Evolutionary conservation across 805 yeast genomes (phyloP).

Genomic region (Yamadazyma kitorensis): DNA sequence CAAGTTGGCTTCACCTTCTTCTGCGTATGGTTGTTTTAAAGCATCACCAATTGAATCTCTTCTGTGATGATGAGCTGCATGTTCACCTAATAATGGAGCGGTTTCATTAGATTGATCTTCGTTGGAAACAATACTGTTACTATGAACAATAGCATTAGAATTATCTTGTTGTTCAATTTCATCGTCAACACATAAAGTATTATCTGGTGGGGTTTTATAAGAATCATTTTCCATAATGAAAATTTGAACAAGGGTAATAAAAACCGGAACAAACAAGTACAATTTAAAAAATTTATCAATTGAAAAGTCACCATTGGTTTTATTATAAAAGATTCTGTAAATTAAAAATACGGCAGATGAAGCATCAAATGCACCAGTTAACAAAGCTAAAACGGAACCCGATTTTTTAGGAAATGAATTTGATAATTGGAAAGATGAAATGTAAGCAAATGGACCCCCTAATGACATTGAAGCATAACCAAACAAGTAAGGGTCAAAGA

Average conservation of each 20-base stretch:
- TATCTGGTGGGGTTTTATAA: slow-evolving; percentile 38
- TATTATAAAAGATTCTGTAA: slow-evolving; percentile 41
- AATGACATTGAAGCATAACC: slow-evolving; percentile 54
- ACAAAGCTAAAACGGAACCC: slow-evolving; percentile 74
- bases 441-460: slow-evolving; percentile 89
- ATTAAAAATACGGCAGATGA: slow-evolving; percentile 80
- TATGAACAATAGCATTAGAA: background rate
- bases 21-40: slow-evolving; percentile 49
- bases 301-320: slow-evolving; percentile 31
- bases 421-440: slow-evolving; percentile 83
- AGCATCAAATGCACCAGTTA: slow-evolving; percentile 94
- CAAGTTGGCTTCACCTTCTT: slow-evolving; percentile 43
- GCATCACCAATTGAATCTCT: slow-evolving; percentile 59
- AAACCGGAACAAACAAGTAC: slow-evolving; percentile 48
- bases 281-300: slow-evolving; percentile 44
- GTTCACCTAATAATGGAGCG: slow-evolving; percentile 18
- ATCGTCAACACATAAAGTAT: slow-evolving; percentile 24
- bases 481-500: slow-evolving; percentile 49
- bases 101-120: slow-evolving; percentile 17
- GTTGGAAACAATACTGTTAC: slow-evolving; percentile 1
- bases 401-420: slow-evolving; percentile 81
- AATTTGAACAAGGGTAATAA: slow-evolving; percentile 46
- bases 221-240: slow-evolving; percentile 50
- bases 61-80: slow-evolving; percentile 21
- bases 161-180: slow-evolving; percentile 11